Percentiles rank a stretch among this genome's conserved stretches.
These are phyloP conservation scores for Debaryomycetaceae sp. DNA, from an alignment of 1,139 yeast species.

Conservation along the genomic window DNA sequence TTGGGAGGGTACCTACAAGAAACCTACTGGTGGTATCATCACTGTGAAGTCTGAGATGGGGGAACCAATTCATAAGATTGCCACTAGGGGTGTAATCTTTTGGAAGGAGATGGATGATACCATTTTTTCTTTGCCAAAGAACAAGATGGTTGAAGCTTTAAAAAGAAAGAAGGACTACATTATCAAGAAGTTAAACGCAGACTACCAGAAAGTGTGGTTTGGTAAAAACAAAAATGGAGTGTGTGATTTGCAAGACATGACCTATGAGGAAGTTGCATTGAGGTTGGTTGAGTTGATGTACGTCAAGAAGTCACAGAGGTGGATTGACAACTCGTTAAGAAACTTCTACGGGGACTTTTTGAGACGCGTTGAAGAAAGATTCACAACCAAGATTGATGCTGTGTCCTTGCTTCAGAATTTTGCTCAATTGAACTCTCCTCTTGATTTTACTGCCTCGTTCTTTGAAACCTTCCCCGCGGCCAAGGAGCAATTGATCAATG, in stretches of 20 bases:
- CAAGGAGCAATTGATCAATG: conserved; percentile 76
- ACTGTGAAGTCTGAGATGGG: conserved; percentile 99
- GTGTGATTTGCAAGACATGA: conserved; percentile 93
- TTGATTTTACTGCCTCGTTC: conserved; percentile 52
- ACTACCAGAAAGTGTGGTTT: conserved; percentile 98
- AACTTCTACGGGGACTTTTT: conserved; percentile 82
- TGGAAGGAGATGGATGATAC: conserved; percentile 98
- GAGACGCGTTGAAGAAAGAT: conserved; percentile 96
- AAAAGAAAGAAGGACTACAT: conserved; percentile 82
- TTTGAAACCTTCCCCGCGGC: conserved; percentile 71
- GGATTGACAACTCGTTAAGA: conserved; percentile 87
- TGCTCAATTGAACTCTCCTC: conserved; percentile 65
- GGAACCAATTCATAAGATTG: conserved; percentile 97
- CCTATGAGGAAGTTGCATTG: conserved; percentile 84
- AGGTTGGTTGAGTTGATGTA: conserved; percentile 87
- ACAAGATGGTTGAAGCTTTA: conserved; percentile 78
- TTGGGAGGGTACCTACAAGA: conserved; percentile 95
- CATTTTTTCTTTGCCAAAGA: conserved; percentile 85
- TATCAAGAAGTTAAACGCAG: conserved; percentile 80
- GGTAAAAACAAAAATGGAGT: conserved; percentile 73
- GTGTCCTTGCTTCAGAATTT: conserved; percentile 73
- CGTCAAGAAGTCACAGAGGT: conserved; percentile 72
- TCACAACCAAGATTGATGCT: conserved; percentile 51
- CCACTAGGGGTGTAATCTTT: conserved; percentile 94
- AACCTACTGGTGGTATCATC: conserved; percentile 93